Base-by-base conservation (phyloP, 108 stramenopile species). In the Stephanodiscus triporus region DNA sequence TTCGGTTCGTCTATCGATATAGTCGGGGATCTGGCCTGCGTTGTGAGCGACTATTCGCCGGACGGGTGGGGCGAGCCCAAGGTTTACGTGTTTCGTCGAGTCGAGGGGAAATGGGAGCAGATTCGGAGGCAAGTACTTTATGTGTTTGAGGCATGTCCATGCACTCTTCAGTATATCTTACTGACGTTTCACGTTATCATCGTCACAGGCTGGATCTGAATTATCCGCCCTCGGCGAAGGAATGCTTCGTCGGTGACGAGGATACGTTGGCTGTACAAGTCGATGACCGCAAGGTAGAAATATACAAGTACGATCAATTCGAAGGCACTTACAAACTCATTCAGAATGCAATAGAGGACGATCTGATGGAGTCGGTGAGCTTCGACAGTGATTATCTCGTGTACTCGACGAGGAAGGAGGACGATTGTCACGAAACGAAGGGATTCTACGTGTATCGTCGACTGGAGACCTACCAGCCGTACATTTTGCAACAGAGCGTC, bases 241-340 rank as follows among this genome's bases (percentile, higher is more conserved):
- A 53, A 53, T 53, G 51, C 24, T 53, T 53, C 51, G 23, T 53
- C 24, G 51, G 23, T 20, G 51, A 24, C 23, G 51, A 53, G 20
- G 23, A 22, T 24, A 53, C 51, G 23, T 24, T 53, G 20, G 51
- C 51, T 3, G 51, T 53, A 22, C 20, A 53, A 53, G 23, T 53
- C 9, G 23, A 24, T 8, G 23, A 24, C 19, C 5, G 19, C 51
- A 22, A 24, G 4, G 51, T 53, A 6, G 51, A 53, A 24, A 53
- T 53, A 24, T 53, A 53, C 51, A 53, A 53, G 23, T 53, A 24
- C 24, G 51, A 53, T 53, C 17, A 19, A 6, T 53, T 53, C 24
- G 51, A 24, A 1, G 23, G 51, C 24, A 24, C 3, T 24, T 24
- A 53, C 20, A 4, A 20, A 9, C 7, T 24, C 6, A 24, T 53